These are phyloP conservation scores for Kwoniella mangroviensis DNA, from an alignment of 768 basidiomycete species.

Conservation along the genomic window DNA sequence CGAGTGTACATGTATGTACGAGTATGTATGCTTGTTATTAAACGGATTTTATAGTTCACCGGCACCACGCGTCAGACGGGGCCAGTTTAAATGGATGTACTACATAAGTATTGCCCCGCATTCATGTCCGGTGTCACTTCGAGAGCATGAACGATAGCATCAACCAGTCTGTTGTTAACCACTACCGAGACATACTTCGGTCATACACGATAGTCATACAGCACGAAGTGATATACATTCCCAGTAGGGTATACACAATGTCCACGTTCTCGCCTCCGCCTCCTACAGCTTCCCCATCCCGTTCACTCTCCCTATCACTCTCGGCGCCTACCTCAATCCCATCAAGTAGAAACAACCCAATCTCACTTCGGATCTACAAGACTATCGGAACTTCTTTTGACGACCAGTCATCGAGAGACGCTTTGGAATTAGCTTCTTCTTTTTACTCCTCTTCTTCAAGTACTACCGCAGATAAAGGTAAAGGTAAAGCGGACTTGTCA, in stretches of 20 bases:
- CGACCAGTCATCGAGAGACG: conserved; percentile 64
- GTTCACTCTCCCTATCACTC: conserved; percentile 17
- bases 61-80: neutral
- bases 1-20: neutral
- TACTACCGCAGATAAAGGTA: conserved; percentile 11
- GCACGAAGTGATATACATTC: neutral
- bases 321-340: conserved; percentile 24
- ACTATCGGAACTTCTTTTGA: conserved; percentile 71
- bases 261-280: conserved; percentile 15
- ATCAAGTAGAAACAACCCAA: conserved; percentile 62
- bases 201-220: neutral
- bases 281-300: conserved; percentile 23
- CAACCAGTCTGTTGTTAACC: neutral
- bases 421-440: conserved; percentile 78
- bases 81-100: no score
- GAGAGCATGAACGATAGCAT: neutral
- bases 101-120: neutral
- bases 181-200: neutral
- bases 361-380: conserved; percentile 87
- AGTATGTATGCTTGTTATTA: neutral
- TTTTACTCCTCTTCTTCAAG: conserved; percentile 63
- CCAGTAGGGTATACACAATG: neutral
- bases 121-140: neutral
- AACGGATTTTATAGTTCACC: neutral
- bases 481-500: conserved; percentile 25